A percentile compares a stretch with the other conserved stretches of the same genome.
Evolutionary conservation across 257 asterid genomes (phyloP).

Genomic region (Oldenlandia corymbosa): DNA sequence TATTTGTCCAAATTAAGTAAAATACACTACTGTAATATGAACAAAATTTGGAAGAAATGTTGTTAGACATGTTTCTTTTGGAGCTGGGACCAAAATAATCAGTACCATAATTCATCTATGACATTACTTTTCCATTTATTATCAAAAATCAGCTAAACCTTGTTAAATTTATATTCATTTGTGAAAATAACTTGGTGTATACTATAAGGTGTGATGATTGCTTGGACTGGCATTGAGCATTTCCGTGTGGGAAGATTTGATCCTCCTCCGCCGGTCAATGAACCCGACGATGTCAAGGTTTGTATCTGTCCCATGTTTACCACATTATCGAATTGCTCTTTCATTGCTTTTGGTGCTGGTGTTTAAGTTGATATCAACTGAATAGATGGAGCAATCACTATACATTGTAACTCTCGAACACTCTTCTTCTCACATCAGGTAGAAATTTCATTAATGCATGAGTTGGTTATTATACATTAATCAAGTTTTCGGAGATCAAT

Average conservation of each 20-base stretch:
- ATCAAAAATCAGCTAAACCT: not conserved
- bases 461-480: not conserved
- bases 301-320: constrained; percentile 21
- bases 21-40: not conserved
- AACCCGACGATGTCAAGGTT: constrained; percentile 85
- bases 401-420: not conserved
- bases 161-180: constrained; percentile 7
- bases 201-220: constrained; percentile 84
- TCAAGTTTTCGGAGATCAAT: not conserved
- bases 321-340: not conserved
- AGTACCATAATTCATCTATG: not conserved
- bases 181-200: constrained; percentile 6
- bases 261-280: constrained; percentile 89
- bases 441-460: not conserved
- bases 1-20: not conserved
- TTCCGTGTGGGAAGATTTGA: constrained; percentile 84
- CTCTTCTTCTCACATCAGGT: not conserved
- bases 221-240: constrained; percentile 96
- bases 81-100: not conserved
- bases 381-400: not conserved
- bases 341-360: not conserved
- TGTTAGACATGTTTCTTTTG: not conserved
- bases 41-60: not conserved
- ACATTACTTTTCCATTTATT: not conserved
- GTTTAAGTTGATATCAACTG: no score